Evolutionary conservation across 768 basidiomycete genomes (phyloP), one percentile per base, ranked within the genome.

Genomic region (Amanita jacksonii): DNA sequence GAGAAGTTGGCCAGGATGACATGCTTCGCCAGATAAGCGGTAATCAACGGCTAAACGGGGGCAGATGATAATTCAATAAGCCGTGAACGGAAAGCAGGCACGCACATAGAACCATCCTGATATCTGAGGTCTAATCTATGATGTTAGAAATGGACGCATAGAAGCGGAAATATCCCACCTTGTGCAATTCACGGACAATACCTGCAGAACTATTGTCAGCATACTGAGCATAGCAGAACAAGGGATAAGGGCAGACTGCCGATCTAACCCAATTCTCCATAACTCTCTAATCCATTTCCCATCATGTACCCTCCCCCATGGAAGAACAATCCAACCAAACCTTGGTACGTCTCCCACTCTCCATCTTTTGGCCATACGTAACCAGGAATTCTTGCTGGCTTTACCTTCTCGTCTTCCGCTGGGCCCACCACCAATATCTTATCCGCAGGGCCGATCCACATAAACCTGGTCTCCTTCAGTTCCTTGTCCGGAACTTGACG

Each of bases 1-100:
- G 15, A 77, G 50, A 2, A 80, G 60, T 4, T 71, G 70, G 0
- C 70, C 68, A 1, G 77, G 77, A 46, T 58, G 57, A 33, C 50
- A 51, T 19, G 52, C 41, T 43, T 57, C 57, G 30, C 44, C 25
- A 2, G 48, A 43, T 18, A 58, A 41, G n/a, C 57, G 50, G 46
- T 56, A 58, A 33, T 57, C 54, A 12, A 55, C 36, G 12, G 54
- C 56, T 56, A n/a, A 31, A 8, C 8, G 27, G 27, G 12, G 6
- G 12, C 27, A 28, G 27, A 6, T 28, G 7, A 28, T 6, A 28
- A 28, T 6, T 6, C 6, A 28, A 6, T 12, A 28, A 20, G n/a
- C 18, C 15, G 41, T 24, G 33, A 16, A 44, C 18, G 19, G 33
- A n/a, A n/a, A n/a, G 45, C 25, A 20, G 24, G 40, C 8, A 38